Evolutionary conservation across 2,329 filamentous ascomycete genomes (phyloP).

Genomic region (Sclerotiophoma versabilis): DNA sequence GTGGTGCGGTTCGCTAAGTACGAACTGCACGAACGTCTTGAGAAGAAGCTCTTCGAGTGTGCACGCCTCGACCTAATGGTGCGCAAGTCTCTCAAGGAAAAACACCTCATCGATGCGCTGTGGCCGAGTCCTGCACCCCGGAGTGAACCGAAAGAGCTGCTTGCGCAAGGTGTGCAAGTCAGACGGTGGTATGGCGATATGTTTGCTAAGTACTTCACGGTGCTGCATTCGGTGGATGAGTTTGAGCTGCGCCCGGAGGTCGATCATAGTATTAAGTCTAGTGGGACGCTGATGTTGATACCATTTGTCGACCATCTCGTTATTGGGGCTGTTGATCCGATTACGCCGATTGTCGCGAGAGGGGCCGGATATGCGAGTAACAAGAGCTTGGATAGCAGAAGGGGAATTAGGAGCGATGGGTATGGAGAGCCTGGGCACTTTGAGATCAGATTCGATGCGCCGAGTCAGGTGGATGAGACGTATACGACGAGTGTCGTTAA

Average conservation of each 20-base stretch:
- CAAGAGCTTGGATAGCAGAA: constrained; percentile 25
- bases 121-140: constrained; percentile 45
- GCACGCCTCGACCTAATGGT: constrained; percentile 46
- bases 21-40: constrained; percentile 44
- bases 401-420: constrained; percentile 13
- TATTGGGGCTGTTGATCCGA: constrained; percentile 43
- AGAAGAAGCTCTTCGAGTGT: constrained; percentile 47
- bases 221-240: constrained; percentile 40
- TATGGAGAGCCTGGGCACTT: constrained; percentile 43
- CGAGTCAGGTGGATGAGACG: constrained; percentile 38
- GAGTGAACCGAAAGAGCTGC: constrained; percentile 34
- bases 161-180: constrained; percentile 44
- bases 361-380: constrained; percentile 42
- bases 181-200: constrained; percentile 48
- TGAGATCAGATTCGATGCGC: constrained; percentile 46
- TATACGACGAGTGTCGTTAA: constrained; percentile 40
- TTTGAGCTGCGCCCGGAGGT: constrained; percentile 43
- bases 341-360: constrained; percentile 43
- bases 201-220: constrained; percentile 47
- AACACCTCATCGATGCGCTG: constrained; percentile 45
- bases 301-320: constrained; percentile 46
- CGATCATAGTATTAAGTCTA: constrained; percentile 39
- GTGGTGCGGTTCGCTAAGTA: constrained; percentile 46
- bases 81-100: constrained; percentile 48
- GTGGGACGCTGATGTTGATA: constrained; percentile 44